phyloP scores from a whole-genome alignment of 2,329 filamentous ascomycete genomes.

The Simplicillium sp. region DNA sequence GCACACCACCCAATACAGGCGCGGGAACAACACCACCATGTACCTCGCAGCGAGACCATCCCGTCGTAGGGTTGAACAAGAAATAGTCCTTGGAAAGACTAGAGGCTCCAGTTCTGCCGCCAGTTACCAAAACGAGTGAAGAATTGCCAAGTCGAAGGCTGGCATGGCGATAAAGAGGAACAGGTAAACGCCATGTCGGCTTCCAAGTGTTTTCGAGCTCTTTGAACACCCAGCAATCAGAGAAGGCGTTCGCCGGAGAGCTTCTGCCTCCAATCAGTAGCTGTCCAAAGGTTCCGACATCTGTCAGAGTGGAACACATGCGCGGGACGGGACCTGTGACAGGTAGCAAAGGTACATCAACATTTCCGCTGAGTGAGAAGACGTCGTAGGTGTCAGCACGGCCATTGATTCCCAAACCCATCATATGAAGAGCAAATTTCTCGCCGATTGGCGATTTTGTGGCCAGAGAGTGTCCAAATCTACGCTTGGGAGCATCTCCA shows the following conservation, averaged over 20 bases:
- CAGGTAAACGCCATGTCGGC: slow-evolving; percentile 53
- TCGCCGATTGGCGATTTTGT: slow-evolving; percentile 25
- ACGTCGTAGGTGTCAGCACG: slow-evolving; percentile 42
- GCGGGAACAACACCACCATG: slow-evolving; percentile 20
- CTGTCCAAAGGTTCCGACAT: slow-evolving; percentile 45
- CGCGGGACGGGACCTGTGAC: slow-evolving; percentile 25
- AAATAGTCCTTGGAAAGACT: slow-evolving; percentile 41
- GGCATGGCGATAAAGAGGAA: slow-evolving; percentile 68
- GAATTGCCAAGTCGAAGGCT: slow-evolving; percentile 42
- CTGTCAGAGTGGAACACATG: slow-evolving; percentile 71
- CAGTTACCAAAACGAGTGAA: slow-evolving; percentile 46
- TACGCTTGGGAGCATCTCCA: slow-evolving; percentile 27
- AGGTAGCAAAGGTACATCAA: slow-evolving; percentile 16
- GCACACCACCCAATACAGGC: slow-evolving; percentile 32
- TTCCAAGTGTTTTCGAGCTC: slow-evolving; percentile 48
- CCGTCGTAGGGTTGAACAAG: slow-evolving; percentile 36
- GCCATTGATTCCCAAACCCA: slow-evolving; percentile 33
- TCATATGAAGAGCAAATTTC: slow-evolving; percentile 33
- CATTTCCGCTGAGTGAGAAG: slow-evolving; percentile 20
- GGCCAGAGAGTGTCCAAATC: slow-evolving; percentile 50
- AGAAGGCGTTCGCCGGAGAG: slow-evolving; percentile 61
- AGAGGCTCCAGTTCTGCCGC: slow-evolving; percentile 46
- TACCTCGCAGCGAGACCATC: slow-evolving; percentile 36
- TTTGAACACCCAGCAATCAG: slow-evolving; percentile 68
- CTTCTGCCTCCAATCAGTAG: slow-evolving; percentile 68